Conservation (phyloP, 2,329 filamentous ascomycete genomes). For the Teratosphaeria nubilosa region DNA sequence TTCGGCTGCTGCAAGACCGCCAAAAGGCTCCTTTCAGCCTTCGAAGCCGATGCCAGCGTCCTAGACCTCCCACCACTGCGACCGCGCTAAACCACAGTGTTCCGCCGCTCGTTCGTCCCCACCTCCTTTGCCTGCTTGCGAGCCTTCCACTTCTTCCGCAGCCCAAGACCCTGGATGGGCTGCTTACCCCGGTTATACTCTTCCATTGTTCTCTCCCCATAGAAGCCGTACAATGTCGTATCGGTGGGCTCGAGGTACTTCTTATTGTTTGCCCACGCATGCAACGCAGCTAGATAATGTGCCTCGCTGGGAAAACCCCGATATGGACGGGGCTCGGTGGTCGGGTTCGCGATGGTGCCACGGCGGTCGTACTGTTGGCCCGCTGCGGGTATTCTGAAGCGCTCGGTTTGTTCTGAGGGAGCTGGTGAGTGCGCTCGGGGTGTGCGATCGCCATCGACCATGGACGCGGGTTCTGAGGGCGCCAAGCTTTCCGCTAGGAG, state of each 20-base stretch:
- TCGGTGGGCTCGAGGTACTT: conserved; percentile 16
- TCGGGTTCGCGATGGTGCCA: conserved; percentile 3
- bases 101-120: background rate
- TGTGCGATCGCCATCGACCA: conserved; percentile 35
- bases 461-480: conserved; percentile 7
- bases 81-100: background rate
- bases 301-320: conserved; percentile 20
- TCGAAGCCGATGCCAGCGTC: background rate
- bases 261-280: conserved; percentile 22
- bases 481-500: conserved; percentile 11
- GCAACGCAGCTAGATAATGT: conserved; percentile 19
- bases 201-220: conserved; percentile 19
- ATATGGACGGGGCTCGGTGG: conserved; percentile 10
- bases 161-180: conserved; percentile 13
- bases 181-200: conserved; percentile 11
- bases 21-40: background rate
- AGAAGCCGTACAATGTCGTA: conserved; percentile 17
- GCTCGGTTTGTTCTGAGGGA: background rate
- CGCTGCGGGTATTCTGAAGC: background rate
- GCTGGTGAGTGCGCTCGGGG: conserved; percentile 10
- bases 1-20: background rate
- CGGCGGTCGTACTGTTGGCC: background rate
- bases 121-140: conserved; percentile 12
- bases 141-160: conserved; percentile 13
- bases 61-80: background rate